These are phyloP conservation scores for Luffa aegyptiaca DNA, from an alignment of 306 rosid species.

Conservation along the genomic window DNA sequence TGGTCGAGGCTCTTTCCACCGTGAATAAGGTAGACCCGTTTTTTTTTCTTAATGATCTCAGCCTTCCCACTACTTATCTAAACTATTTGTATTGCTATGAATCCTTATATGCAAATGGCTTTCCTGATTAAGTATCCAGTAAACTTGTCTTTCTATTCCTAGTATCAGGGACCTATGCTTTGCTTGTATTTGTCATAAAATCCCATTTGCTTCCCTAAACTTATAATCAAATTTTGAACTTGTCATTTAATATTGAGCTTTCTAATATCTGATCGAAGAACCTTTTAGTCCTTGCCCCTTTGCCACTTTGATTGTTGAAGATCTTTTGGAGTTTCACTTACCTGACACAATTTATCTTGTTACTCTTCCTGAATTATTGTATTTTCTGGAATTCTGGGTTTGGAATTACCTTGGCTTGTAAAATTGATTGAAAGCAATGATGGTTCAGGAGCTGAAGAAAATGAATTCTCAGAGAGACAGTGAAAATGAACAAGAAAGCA, in stretches of 20 bases:
- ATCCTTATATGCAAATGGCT: not conserved
- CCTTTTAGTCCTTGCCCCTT: not conserved
- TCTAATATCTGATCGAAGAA: not conserved
- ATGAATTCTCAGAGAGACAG: constrained; percentile 70
- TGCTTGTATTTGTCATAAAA: not conserved
- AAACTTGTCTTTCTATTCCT: not conserved
- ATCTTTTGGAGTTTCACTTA: not conserved
- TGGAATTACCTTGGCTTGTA: not conserved
- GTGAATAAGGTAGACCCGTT: constrained; percentile 53
- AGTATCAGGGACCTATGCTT: not conserved
- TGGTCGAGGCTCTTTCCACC: constrained; percentile 91
- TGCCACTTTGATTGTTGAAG: not conserved
- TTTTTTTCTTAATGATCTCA: not conserved
- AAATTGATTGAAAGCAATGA: constrained; percentile 45
- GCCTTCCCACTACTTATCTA: not conserved
- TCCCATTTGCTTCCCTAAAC: not conserved
- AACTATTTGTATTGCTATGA: not conserved
- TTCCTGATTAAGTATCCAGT: not conserved
- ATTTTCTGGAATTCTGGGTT: not conserved
- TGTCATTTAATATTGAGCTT: not conserved
- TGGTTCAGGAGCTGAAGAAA: constrained; percentile 36
- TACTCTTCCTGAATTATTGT: not conserved
- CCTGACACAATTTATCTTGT: not conserved
- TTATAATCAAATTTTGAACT: not conserved
- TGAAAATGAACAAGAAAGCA: constrained; percentile 74